phyloP scores from a whole-genome alignment of 2,329 filamentous ascomycete species.

The Septoria linicola region DNA sequence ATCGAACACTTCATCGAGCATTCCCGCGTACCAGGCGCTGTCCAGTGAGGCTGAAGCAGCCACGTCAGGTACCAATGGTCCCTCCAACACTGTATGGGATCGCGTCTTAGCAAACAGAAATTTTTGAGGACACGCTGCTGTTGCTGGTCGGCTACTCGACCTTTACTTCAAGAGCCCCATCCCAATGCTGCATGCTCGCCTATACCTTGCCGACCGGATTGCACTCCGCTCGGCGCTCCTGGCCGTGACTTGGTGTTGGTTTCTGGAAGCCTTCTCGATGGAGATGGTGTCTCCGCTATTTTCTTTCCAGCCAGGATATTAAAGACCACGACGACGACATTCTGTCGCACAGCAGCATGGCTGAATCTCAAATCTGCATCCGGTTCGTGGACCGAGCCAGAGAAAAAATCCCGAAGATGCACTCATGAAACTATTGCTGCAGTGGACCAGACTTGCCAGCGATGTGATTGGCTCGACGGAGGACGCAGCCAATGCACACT shows the following conservation, averaged over 20 bases:
- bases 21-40: conserved; percentile 8
- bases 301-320: neutral
- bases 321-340: conserved; percentile 4
- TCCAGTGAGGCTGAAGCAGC: conserved; percentile 3
- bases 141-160: too few relatives aligned
- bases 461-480: conserved; percentile 1
- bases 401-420: conserved; percentile 2
- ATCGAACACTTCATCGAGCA: conserved; percentile 5
- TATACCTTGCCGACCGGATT: neutral
- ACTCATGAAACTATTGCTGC: conserved; percentile 1
- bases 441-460: neutral
- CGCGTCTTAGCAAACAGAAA: too few relatives aligned
- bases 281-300: neutral
- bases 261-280: conserved; percentile 8
- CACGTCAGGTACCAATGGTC: conserved; percentile 16
- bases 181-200: too few relatives aligned
- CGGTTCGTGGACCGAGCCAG: neutral
- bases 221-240: neutral
- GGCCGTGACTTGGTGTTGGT: neutral
- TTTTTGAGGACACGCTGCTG: too few relatives aligned
- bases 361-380: neutral
- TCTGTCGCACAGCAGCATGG: neutral
- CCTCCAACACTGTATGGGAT: too few relatives aligned
- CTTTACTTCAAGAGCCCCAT: too few relatives aligned
- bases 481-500: neutral